A percentile compares a stretch with the other conserved stretches of the same genome.
Evolutionary conservation across 192 early-diverging fungal species (phyloP).

Genomic region (Diversispora eburnea): DNA sequence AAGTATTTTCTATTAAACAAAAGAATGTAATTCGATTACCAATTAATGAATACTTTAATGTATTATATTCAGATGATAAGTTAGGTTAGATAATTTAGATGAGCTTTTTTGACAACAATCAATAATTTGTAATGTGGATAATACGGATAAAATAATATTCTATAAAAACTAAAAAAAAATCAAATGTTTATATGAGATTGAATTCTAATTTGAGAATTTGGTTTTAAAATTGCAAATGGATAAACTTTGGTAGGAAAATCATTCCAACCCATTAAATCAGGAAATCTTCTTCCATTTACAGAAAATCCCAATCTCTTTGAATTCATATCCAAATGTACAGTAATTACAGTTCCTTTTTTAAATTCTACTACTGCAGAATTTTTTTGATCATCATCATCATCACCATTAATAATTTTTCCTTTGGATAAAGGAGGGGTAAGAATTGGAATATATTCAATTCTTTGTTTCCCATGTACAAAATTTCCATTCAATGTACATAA

Average conservation of each 20-base stretch:
- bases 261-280: background rate
- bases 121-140: too few relatives aligned
- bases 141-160: too few relatives aligned
- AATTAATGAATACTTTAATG: too few relatives aligned
- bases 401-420: slow-evolving; percentile 7
- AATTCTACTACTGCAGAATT: background rate
- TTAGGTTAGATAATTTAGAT: too few relatives aligned
- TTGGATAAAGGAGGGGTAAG: background rate
- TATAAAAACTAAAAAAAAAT: too few relatives aligned
- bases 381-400: background rate
- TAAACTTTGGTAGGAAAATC: slow-evolving; percentile 29
- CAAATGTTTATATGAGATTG: too few relatives aligned
- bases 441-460: too few relatives aligned
- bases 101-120: too few relatives aligned
- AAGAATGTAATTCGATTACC: too few relatives aligned
- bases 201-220: background rate
- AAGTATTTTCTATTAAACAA: too few relatives aligned
- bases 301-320: background rate
- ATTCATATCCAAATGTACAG: slow-evolving; percentile 27
- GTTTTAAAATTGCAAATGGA: slow-evolving; percentile 4
- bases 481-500: slow-evolving; percentile 1
- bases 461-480: background rate
- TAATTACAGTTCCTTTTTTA: slow-evolving; percentile 2
- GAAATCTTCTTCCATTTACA: slow-evolving; percentile 17
- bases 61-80: too few relatives aligned